Base-by-base conservation (phyloP, 1,284 basidiomycete genomes). In the Lentinula novae-zelandiae region DNA sequence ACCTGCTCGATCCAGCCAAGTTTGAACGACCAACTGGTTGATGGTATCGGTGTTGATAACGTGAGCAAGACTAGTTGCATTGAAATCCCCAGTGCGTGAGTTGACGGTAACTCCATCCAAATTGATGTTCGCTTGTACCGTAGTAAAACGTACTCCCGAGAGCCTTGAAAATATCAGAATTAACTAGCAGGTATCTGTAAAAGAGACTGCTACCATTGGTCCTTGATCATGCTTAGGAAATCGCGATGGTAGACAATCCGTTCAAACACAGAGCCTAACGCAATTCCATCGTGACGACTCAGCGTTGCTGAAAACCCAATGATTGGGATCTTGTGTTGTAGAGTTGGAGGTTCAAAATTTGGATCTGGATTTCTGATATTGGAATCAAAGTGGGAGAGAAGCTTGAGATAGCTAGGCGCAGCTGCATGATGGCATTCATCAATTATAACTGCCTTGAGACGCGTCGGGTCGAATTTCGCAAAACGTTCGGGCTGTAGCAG, bases 341-440 rank as follows among this genome's bases (percentile, higher is more conserved):
- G 64, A 8, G 62, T 60, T 15, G 78, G 74, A 53, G 75, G 67
- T 27, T 69, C 56, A 36, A 77, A 73, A 33, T 71, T 63, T 31
- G 70, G 64, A 63, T 86, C 83, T 3, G 86, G 85, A 64, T 78
- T 76, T 57, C 77, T 76, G 56, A 91, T 84, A 10, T 78, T 78
- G 5, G 80, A 59, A 66, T 95, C 81, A 69, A 96, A 96, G 67
- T 86, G 81, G 1, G 90, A 84, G 13, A 96, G 76, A 61, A 96
- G 83, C 40, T 81, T 81, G 42, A 90, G 85, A 72, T 95, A 96
- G 22, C 91, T 93, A 27, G 22, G 57, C 2, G 95, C 92, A 27
- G 93, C 95, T 31, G 96, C 91, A 74, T 98, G 96, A 70, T 99
- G 96, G 0, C 96, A 96, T 73, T 97, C 95, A 68, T 96, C 95